A percentile compares a stretch with the other conserved stretches of the same genome.
phyloP scores from a whole-genome alignment of 2,329 filamentous ascomycete genomes.

The Verticillium zaregamsianum region DNA sequence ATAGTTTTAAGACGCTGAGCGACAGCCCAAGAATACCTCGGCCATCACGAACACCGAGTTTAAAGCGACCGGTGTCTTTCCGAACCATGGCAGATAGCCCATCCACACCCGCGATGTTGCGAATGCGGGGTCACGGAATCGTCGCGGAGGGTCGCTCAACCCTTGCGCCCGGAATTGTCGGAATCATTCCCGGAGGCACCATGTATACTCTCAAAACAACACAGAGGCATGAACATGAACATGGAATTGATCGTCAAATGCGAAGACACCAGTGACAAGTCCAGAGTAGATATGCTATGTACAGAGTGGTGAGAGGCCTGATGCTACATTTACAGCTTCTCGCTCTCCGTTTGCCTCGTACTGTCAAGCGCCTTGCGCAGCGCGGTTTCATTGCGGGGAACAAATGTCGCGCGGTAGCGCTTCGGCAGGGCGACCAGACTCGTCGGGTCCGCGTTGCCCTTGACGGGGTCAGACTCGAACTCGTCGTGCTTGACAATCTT shows the following conservation, averaged over 20 bases:
- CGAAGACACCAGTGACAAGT: not conserved
- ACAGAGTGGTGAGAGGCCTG: not conserved
- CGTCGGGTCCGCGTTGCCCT: slow-evolving; percentile 56
- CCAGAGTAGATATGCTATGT: not conserved
- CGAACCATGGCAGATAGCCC: too few species aligned
- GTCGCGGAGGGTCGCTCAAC: too few species aligned
- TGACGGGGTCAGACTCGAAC: slow-evolving; percentile 55
- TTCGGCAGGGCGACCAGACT: slow-evolving; percentile 58
- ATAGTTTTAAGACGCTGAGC: too few species aligned
- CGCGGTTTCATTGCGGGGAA: slow-evolving; percentile 34
- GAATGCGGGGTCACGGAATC: too few species aligned
- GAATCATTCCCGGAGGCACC: too few species aligned
- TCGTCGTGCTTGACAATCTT: slow-evolving; percentile 49
- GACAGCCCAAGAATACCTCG: too few species aligned
- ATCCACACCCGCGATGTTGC: too few species aligned
- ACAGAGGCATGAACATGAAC: not conserved
- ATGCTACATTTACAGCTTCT: not conserved
- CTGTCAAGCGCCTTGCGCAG: slow-evolving; percentile 2
- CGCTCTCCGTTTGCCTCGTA: not conserved
- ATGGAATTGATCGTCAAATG: not conserved
- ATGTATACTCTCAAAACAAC: not conserved
- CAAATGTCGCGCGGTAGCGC: slow-evolving; percentile 53
- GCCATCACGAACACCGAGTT: too few species aligned
- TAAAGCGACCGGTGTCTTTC: too few species aligned
- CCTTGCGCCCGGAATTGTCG: too few species aligned